Base-by-base conservation (phyloP, 208 protist species). In the Vickermania ingenoplastis region DNA sequence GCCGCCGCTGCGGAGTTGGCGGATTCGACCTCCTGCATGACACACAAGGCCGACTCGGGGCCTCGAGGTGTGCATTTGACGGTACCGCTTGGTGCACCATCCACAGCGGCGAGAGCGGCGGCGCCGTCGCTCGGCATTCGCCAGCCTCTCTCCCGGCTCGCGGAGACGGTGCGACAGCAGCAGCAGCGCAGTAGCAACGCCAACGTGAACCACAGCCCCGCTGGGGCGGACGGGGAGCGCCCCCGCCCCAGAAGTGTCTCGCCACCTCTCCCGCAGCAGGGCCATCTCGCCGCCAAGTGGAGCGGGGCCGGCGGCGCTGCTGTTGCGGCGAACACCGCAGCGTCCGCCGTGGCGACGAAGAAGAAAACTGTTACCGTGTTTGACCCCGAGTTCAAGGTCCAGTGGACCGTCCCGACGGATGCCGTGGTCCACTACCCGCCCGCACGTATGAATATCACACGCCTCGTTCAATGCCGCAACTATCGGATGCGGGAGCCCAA, bases 391-490 rank as follows among this genome's bases (percentile, higher is more conserved):
- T 91, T 89, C 53, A 77, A 77, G 56, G 73, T 57, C 51, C 58
- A 86, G 25, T 89, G 79, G 58, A 64, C 83, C 13, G 77, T 91
- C 13, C 81, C 84, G 17, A 60, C 70, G 0, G 58, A 55, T 26
- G 58, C 67, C 17, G 71, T 91, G 24, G 69, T 71, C 54, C 84
- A 91, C 64, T 61, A 78, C 21, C 84, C 84, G 2, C 81, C 81
- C 0, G 59, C 77, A 13, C 80, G 78, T 31, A 71, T 91, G 55
- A 88, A 88, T 69, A 91, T 91, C 54, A 91, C 84, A 1, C 84
- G 84, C n/a, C 72, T 91, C 21, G 84, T 91, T 55, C 59, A 80
- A 50, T 91, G 84, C 73, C 84, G 84, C 62, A 83, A 86, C 63
- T 84, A 87, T 65, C 67, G 55, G 31, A n/a, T 64, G 3, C 48